phyloP scores from a whole-genome alignment of 768 basidiomycete species.

The Amanita polypyramis region DNA sequence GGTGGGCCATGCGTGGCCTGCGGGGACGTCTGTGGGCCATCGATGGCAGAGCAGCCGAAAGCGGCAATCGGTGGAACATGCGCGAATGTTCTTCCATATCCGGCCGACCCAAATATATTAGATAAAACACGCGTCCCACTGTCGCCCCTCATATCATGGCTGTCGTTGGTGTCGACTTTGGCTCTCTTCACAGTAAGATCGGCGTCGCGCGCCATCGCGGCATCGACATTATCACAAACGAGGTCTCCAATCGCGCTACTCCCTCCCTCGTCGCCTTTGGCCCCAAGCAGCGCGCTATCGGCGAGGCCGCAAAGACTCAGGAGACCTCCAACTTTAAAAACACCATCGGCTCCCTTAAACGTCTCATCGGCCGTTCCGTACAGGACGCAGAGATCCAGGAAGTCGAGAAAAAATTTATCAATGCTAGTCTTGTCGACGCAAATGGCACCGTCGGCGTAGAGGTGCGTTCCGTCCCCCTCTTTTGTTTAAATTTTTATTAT shows the following conservation, averaged over 20 bases:
- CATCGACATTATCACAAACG: conserved; percentile 98
- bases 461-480: conserved; percentile 44
- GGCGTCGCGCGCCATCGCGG: conserved; percentile 93
- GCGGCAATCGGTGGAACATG: not conserved
- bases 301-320: conserved; percentile 93
- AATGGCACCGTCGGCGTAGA: conserved; percentile 75
- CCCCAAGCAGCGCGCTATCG: conserved; percentile 80
- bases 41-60: not conserved
- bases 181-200: conserved; percentile 88
- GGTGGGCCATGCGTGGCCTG: not conserved
- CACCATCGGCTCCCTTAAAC: conserved; percentile 88
- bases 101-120: not conserved
- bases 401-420: conserved; percentile 86
- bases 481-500: too few relatives aligned
- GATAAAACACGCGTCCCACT: too few relatives aligned
- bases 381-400: conserved; percentile 74
- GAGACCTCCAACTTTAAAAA: conserved; percentile 98
- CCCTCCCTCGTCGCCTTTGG: conserved; percentile 96
- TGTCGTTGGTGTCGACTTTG: conserved; percentile 94
- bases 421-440: conserved; percentile 78
- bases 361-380: conserved; percentile 75
- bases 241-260: conserved; percentile 93
- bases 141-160: conserved; percentile 42
- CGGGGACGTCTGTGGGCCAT: not conserved
- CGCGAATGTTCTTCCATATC: not conserved